These are phyloP conservation scores for Furculomyces boomerangus DNA, from an alignment of 371 early-diverging fungal genomes.

Conservation along the genomic window DNA sequence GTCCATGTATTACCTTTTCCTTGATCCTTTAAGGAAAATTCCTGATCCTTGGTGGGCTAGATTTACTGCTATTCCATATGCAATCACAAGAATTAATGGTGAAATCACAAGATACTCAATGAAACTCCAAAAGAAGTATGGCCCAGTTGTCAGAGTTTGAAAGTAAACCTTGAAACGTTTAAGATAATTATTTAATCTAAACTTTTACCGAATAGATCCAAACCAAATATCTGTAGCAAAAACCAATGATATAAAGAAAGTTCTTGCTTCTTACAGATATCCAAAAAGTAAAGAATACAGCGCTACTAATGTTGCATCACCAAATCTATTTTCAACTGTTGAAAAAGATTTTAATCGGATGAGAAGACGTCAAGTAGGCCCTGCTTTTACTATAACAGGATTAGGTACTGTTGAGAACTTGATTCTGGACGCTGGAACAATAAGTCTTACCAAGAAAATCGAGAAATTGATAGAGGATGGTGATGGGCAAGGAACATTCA, in stretches of 20 bases:
- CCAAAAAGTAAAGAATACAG: constrained; percentile 14
- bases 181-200: background rate
- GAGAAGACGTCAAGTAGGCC: constrained; percentile 6
- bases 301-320: background rate
- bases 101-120: background rate
- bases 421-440: background rate
- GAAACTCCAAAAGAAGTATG: constrained; percentile 10
- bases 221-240: constrained; percentile 13
- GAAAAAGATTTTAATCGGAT: constrained; percentile 10
- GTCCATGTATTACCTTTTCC: background rate
- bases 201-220: background rate
- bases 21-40: constrained; percentile 8
- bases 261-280: constrained; percentile 14
- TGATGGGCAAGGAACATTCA: background rate
- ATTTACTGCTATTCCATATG: background rate
- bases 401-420: background rate
- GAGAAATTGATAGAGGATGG: background rate
- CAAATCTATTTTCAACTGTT: constrained; percentile 9
- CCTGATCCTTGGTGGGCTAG: constrained; percentile 14
- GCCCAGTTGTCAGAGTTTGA: constrained; percentile 16
- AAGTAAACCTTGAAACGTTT: background rate
- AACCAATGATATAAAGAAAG: constrained; percentile 7
- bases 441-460: background rate
- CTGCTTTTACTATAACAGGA: constrained; percentile 1
- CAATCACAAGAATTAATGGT: background rate